phyloP scores from a whole-genome alignment of 202 grass and related monocot species.

The Bolboschoenoplectus hybrid region DNA sequence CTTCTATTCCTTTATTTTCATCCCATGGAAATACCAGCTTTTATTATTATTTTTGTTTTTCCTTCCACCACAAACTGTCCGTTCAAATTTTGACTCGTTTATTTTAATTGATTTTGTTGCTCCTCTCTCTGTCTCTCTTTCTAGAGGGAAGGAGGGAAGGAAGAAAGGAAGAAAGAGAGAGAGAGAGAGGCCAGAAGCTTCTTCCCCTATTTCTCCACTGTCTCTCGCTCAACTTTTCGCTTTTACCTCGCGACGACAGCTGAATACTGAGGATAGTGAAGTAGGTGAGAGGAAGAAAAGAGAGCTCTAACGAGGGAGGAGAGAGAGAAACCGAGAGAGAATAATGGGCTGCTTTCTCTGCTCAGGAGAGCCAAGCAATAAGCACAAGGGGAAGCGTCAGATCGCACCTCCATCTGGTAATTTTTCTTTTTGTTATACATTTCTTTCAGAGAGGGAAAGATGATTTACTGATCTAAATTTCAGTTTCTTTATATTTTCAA shows the following conservation, averaged over 20 bases:
- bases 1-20: neutral
- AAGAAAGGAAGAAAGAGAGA: neutral
- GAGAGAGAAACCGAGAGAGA: neutral
- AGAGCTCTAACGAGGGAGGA: neutral
- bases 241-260: conserved; percentile 11
- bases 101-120: conserved; percentile 13
- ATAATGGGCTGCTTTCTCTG: conserved; percentile 51
- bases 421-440: neutral
- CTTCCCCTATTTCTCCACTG: conserved; percentile 16
- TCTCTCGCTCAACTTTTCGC: conserved; percentile 6
- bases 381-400: conserved; percentile 42
- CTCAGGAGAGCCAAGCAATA: conserved; percentile 44
- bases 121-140: conserved; percentile 10
- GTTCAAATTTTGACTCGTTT: neutral
- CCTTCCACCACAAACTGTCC: conserved; percentile 24
- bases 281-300: neutral
- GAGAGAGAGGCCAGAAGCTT: conserved; percentile 29
- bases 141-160: neutral
- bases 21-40: neutral
- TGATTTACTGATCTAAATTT: conserved; percentile 25
- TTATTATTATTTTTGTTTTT: neutral
- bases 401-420: conserved; percentile 42
- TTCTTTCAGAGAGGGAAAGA: neutral
- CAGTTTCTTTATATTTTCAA: neutral
- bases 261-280: neutral